A percentile compares a stretch with the other conserved stretches of the same genome.
phyloP scores from a whole-genome alignment of 1,284 basidiomycete species.

The Austroboletus olivaceoglutinosus region DNA sequence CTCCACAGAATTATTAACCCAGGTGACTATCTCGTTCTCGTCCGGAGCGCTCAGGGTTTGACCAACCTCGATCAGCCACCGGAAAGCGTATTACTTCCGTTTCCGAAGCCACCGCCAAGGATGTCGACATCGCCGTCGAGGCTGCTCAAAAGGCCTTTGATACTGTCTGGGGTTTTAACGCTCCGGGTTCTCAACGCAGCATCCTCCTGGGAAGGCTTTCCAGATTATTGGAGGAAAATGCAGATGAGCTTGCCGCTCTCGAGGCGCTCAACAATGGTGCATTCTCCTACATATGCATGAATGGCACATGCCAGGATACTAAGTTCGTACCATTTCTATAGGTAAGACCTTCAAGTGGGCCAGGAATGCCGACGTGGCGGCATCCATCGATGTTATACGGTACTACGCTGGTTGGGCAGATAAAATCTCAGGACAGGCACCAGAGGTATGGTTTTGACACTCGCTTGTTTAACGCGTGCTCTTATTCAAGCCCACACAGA shows the following conservation, averaged over 20 bases:
- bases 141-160: conserved; percentile 76
- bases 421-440: conserved; percentile 81
- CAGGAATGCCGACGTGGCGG: conserved; percentile 65
- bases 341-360: conserved; percentile 81
- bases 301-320: not conserved
- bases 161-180: conserved; percentile 54
- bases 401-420: conserved; percentile 83
- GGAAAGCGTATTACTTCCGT: conserved; percentile 71
- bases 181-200: conserved; percentile 51
- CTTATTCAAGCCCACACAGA: conserved; percentile 36
- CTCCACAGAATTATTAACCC: conserved; percentile 73
- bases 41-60: not conserved
- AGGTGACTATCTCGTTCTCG: conserved; percentile 29
- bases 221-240: conserved; percentile 56
- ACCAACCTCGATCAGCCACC: conserved; percentile 42
- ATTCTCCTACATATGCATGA: not conserved
- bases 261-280: conserved; percentile 55
- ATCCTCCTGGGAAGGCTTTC: conserved; percentile 55
- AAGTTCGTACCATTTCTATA: conserved; percentile 13
- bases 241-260: conserved; percentile 60
- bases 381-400: conserved; percentile 68
- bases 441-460: conserved; percentile 49
- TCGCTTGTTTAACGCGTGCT: not conserved
- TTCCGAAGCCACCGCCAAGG: conserved; percentile 64
- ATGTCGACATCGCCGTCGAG: conserved; percentile 75